Evolutionary conservation across 495 filamentous ascomycete species (phyloP).

Genomic region (Neurospora terricola): DNA sequence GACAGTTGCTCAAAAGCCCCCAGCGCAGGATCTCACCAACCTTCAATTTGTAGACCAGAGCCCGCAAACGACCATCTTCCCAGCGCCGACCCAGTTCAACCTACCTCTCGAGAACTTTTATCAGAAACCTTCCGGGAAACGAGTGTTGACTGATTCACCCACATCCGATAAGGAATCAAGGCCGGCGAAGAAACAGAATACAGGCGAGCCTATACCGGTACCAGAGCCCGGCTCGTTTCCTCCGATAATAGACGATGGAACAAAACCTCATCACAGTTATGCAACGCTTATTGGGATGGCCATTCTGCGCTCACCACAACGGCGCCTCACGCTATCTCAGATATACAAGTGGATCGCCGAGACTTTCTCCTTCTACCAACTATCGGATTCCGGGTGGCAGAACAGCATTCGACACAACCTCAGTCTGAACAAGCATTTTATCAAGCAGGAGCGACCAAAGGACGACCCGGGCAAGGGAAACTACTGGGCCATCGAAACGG

Average conservation of each 20-base stretch:
- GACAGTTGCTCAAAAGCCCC: conserved; percentile 53
- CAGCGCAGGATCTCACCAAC: conserved; percentile 49
- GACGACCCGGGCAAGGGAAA: conserved; percentile 98
- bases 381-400: conserved; percentile 83
- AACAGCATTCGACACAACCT: conserved; percentile 98
- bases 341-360: conserved; percentile 99
- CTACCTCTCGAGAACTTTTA: conserved; percentile 45
- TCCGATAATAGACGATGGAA: conserved; percentile 70
- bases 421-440: conserved; percentile 94
- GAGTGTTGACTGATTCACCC: conserved; percentile 61
- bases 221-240: conserved; percentile 73
- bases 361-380: conserved; percentile 78
- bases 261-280: conserved; percentile 86
- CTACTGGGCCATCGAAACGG: conserved; percentile 90
- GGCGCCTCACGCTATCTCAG: conserved; percentile 82
- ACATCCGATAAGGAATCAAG: conserved; percentile 54
- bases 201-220: conserved; percentile 51
- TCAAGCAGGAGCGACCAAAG: conserved; percentile 92
- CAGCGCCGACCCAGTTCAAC: conserved; percentile 39
- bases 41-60: conserved; percentile 52
- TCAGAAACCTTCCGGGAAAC: conserved; percentile 53
- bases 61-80: conserved; percentile 37
- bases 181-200: conserved; percentile 50
- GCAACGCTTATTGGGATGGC: conserved; percentile 96
- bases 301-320: conserved; percentile 76